Conservation (phyloP, 805 yeast genomes). For the Cyberlindnera lachancei region DNA sequence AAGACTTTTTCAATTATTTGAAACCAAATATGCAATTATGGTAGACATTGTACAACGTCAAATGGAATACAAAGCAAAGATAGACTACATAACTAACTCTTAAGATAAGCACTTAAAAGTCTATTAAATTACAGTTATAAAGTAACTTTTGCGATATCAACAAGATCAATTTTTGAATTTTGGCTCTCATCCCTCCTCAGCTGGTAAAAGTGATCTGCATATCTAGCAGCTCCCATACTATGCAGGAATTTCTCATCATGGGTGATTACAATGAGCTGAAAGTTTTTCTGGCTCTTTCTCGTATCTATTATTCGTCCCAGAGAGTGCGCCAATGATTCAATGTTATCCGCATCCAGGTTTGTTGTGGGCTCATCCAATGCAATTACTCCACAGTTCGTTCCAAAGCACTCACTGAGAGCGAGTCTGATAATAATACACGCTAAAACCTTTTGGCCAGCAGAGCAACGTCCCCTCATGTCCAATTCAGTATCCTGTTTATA, state of each 20-base stretch:
- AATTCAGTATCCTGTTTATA: conserved; percentile 83
- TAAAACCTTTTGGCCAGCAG: conserved; percentile 94
- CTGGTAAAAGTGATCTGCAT: conserved; percentile 81
- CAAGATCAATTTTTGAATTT: conserved; percentile 65
- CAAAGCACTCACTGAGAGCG: conserved; percentile 93
- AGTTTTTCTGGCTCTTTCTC: conserved; percentile 74
- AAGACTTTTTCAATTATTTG: conserved; percentile 13
- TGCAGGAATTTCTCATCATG: conserved; percentile 90
- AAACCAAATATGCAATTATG: conserved; percentile 21
- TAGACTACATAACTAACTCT: too few species aligned
- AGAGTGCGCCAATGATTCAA: conserved; percentile 80
- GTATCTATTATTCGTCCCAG: conserved; percentile 66
- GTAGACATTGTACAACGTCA: conserved; percentile 31
- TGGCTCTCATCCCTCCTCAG: conserved; percentile 77
- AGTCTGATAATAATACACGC: conserved; percentile 87
- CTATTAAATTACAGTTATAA: conserved; percentile 1
- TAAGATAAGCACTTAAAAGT: too few species aligned
- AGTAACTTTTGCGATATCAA: conserved; percentile 33
- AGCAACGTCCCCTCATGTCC: conserved; percentile 97
- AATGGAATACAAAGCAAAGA: conserved; percentile 21
- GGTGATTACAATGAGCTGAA: conserved; percentile 91
- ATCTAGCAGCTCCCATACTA: conserved; percentile 77
- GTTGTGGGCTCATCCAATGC: conserved; percentile 98
- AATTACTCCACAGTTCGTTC: conserved; percentile 89
- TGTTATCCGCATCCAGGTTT: conserved; percentile 82